Percentiles rank a stretch among this genome's conserved stretches.
Conservation (phyloP, 2,329 filamentous ascomycete genomes). For the Epichloe gansuensis region DNA sequence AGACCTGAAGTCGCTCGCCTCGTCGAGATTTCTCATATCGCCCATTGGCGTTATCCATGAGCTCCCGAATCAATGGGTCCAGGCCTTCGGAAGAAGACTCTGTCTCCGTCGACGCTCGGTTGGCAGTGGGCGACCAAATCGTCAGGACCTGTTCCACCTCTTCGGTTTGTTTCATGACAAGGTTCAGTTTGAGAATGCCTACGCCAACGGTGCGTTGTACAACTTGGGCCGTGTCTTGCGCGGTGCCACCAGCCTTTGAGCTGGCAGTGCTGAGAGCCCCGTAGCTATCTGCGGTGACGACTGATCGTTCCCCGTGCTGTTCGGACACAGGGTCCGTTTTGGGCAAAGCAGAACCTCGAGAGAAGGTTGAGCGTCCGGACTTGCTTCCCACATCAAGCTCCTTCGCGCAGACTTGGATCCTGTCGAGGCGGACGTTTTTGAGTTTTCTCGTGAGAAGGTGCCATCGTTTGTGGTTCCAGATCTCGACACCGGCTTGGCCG, state of each 20-base stretch:
- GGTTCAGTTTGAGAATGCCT: conserved; percentile 65
- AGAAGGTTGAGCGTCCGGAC: conserved; percentile 40
- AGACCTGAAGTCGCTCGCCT: conserved; percentile 68
- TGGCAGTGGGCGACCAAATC: conserved; percentile 57
- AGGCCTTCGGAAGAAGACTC: conserved; percentile 53
- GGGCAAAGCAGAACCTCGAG: conserved; percentile 32
- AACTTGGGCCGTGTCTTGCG: conserved; percentile 15
- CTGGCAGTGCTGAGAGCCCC: conserved; percentile 43
- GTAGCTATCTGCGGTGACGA: conserved; percentile 32
- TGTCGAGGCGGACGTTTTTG: conserved; percentile 36
- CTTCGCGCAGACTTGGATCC: conserved; percentile 44
- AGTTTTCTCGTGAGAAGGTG: conserved; percentile 29
- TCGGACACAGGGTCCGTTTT: conserved; percentile 49
- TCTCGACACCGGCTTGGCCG: conserved; percentile 36
- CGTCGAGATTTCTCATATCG: conserved; percentile 61
- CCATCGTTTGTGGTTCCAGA: conserved; percentile 34
- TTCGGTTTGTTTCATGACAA: conserved; percentile 57
- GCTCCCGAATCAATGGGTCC: conserved; percentile 58
- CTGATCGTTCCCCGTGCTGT: conserved; percentile 27
- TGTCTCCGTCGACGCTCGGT: conserved; percentile 41
- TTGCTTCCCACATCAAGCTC: conserved; percentile 60
- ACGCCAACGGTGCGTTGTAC: conserved; percentile 56
- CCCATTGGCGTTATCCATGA: conserved; percentile 63
- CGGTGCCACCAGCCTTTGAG: conserved; percentile 25
- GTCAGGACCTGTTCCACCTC: conserved; percentile 65